Percentiles rank a stretch among this genome's conserved stretches.
Conservation (phyloP, 208 protist species). For the Novymonas esmeraldas region DNA sequence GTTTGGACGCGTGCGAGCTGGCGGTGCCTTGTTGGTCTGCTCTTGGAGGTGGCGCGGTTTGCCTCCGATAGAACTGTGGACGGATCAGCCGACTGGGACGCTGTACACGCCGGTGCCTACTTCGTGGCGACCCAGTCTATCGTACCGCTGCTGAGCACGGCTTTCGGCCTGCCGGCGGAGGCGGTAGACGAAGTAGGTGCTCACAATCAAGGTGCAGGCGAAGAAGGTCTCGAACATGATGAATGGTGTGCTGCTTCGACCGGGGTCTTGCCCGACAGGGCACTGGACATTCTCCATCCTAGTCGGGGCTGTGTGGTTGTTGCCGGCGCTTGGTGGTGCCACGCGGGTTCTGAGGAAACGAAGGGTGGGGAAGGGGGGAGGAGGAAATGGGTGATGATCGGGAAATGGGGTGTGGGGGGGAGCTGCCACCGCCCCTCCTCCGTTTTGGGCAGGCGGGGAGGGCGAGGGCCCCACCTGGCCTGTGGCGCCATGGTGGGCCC, state of each 20-base stretch:
- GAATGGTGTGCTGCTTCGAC: conserved; percentile 43
- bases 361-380: conserved; percentile 1
- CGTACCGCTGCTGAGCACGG: conserved; percentile 62
- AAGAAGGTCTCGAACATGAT: conserved; percentile 56
- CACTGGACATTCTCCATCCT: conserved; percentile 25
- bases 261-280: neutral
- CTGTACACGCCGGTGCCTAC: conserved; percentile 34
- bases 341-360: too few relatives aligned
- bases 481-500: too few relatives aligned
- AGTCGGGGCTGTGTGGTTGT: too few relatives aligned
- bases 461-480: too few relatives aligned
- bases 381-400: too few relatives aligned
- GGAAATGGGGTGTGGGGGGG: too few relatives aligned
- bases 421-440: too few relatives aligned
- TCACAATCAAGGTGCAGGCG: conserved; percentile 37
- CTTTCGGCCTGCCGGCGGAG: conserved; percentile 41
- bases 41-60: too few relatives aligned
- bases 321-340: too few relatives aligned
- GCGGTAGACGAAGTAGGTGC: conserved; percentile 40
- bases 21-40: too few relatives aligned
- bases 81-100: neutral
- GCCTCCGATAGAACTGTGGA: neutral
- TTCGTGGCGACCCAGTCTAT: conserved; percentile 58
- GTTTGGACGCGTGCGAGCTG: too few relatives aligned
- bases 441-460: too few relatives aligned